Conservation (phyloP, 495 filamentous ascomycete species). For the Xanthoparmelia taractica region DNA sequence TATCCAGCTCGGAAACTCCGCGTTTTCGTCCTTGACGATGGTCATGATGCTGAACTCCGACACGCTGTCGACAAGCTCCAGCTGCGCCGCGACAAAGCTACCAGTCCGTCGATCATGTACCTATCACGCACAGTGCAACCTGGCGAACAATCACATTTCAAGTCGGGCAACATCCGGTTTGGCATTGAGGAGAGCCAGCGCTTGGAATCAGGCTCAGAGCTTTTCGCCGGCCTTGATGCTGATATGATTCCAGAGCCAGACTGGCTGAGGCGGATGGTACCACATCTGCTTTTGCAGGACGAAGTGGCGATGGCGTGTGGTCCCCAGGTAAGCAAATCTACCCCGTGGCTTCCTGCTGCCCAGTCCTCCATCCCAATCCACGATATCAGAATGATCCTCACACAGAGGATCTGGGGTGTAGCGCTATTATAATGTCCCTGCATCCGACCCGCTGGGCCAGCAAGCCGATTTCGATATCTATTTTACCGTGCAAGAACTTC, state of each 20-base stretch:
- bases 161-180: slow-evolving; percentile 48
- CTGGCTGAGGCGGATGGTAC: slow-evolving; percentile 43
- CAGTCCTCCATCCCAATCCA: no score
- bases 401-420: no score
- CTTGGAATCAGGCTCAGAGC: slow-evolving; percentile 36
- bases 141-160: slow-evolving; percentile 44
- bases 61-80: slow-evolving; percentile 26
- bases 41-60: slow-evolving; percentile 33
- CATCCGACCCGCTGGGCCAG: slow-evolving; percentile 43
- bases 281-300: slow-evolving; percentile 41
- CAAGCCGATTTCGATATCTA: no score
- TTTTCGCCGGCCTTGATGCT: slow-evolving; percentile 45
- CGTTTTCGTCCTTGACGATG: slow-evolving; percentile 48
- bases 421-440: slow-evolving; percentile 47
- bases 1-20: slow-evolving; percentile 43
- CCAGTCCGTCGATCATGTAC: slow-evolving; percentile 36
- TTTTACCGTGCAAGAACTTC: no score
- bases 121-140: slow-evolving; percentile 39
- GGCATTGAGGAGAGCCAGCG: slow-evolving; percentile 34
- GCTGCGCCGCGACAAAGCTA: background rate
- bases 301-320: slow-evolving; percentile 43
- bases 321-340: slow-evolving; percentile 39
- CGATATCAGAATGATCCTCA: no score
- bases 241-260: slow-evolving; percentile 50
- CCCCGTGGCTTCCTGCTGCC: no score